Base-by-base conservation (phyloP, 164 flowering plant species). In the Aristolochia contorta region DNA sequence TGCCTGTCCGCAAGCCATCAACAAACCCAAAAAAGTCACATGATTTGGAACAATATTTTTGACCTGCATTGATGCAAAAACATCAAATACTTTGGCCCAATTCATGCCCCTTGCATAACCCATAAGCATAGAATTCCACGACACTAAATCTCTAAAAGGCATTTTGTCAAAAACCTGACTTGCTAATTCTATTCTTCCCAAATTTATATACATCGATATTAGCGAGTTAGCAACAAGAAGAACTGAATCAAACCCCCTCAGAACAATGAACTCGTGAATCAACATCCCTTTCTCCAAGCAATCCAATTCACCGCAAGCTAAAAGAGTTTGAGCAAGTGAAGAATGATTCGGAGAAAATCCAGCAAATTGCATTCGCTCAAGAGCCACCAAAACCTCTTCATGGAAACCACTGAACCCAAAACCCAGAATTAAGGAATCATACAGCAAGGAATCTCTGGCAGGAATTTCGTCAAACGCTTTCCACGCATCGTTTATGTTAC, bases 1-100 rank as follows among this genome's bases (percentile, higher is more conserved):
- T 47, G 74, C 69, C 45, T 64, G 74, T 20, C 73, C 75, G 74
- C 73, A 71, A 58, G 72, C 72, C 43, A 57, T 50, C 51, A 71
- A 33, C 71, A 77, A 63, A 57, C 69, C 80, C 72, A 77, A 56
- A 60, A 74, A 72, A n/a, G 78, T 74, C 45, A 77, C 65, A n/a
- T 52, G 60, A 59, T 69, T 74, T 14, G 78, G 78, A 57, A 37
- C 47, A 46, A 67, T 64, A 27, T 59, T 22, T 50, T 21, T 55
- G 24, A 47, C 62, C 64, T 69, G 67, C 78, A 74, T 69, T 57
- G 52, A 47, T 21, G 56, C 59, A 54, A 67, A 77, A 43, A 77
- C 33, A 14, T 61, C 54, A 63, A 72, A 72, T 30, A 63, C 72
- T 72, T 72, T 66, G 27, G n/a, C 15, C 66, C 74, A 69, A 58